A percentile compares a stretch with the other conserved stretches of the same genome.
Evolutionary conservation across 306 rosid species (phyloP).

Genomic region (Prinsepia uniflora): DNA sequence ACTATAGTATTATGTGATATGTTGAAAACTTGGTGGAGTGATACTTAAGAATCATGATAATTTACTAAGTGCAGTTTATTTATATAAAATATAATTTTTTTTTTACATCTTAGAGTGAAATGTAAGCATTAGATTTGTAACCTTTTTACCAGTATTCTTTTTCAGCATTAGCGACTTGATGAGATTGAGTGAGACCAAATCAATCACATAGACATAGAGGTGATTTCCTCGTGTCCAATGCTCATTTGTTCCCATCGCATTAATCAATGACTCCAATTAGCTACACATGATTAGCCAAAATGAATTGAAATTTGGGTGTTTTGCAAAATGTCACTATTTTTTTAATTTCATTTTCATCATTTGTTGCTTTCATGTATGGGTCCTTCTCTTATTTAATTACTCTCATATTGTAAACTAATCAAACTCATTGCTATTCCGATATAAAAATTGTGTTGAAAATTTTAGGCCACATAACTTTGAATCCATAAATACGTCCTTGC

Average conservation of each 20-base stretch:
- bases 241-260: neutral
- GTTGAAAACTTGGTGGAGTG: neutral
- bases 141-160: neutral
- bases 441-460: too few relatives aligned
- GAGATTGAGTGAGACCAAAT: neutral
- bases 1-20: too few relatives aligned
- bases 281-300: neutral
- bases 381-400: neutral
- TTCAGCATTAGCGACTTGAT: too few relatives aligned
- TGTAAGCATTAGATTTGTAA: neutral
- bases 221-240: neutral
- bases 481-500: too few relatives aligned
- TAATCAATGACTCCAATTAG: neutral
- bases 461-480: too few relatives aligned
- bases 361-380: neutral
- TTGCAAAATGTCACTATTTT: neutral
- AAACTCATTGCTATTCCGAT: too few relatives aligned
- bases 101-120: neutral
- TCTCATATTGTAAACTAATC: too few relatives aligned
- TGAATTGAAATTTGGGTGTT: neutral
- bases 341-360: neutral
- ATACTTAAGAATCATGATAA: neutral
- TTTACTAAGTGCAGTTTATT: neutral
- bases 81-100: too few relatives aligned
- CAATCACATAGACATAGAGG: neutral